Conservation (phyloP, 208 protist species). For the Leptomonas seymouri region DNA sequence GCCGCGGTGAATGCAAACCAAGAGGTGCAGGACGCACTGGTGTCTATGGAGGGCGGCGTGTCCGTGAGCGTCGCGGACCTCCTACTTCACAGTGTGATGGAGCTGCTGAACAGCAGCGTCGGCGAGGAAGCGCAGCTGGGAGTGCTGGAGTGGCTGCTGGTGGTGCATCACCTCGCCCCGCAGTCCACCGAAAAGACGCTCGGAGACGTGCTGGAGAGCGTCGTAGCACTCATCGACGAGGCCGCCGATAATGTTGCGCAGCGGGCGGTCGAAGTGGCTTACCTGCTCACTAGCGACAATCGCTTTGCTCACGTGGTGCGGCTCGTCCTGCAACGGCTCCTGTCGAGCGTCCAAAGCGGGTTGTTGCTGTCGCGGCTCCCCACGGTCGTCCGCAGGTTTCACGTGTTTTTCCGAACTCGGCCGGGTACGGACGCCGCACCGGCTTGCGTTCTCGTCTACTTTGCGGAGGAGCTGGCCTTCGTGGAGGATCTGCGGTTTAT, state of each 20-base stretch:
- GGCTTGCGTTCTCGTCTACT: slow-evolving; percentile 25
- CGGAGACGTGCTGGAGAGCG: slow-evolving; percentile 27
- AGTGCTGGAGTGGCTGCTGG: slow-evolving; percentile 66
- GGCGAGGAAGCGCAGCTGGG: slow-evolving; percentile 54
- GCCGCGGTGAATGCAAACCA: slow-evolving; percentile 23
- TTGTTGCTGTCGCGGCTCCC: slow-evolving; percentile 46
- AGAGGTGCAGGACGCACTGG: slow-evolving; percentile 28
- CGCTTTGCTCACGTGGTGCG: slow-evolving; percentile 42
- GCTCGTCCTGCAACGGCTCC: slow-evolving; percentile 24
- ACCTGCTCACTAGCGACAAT: slow-evolving; percentile 39
- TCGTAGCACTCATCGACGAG: slow-evolving; percentile 45
- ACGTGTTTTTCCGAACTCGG: slow-evolving; percentile 27
- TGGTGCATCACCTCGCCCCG: slow-evolving; percentile 39
- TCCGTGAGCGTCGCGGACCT: slow-evolving; percentile 15
- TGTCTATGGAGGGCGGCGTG: slow-evolving; percentile 15
- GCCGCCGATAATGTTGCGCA: slow-evolving; percentile 46
- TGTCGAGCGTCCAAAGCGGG: slow-evolving; percentile 14
- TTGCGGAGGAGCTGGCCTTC: slow-evolving; percentile 22
- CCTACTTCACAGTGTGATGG: slow-evolving; percentile 23
- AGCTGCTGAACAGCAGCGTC: slow-evolving; percentile 23
- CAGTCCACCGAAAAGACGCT: slow-evolving; percentile 27
- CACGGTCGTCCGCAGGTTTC: slow-evolving; percentile 52
- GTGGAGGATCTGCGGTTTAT: slow-evolving; percentile 59
- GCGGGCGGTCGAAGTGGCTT: slow-evolving; percentile 51
- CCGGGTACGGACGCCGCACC: not conserved